A percentile compares a stretch with the other conserved stretches of the same genome.
Conservation (phyloP, 352 stramenopile species). For the Phytophthora melonis region DNA sequence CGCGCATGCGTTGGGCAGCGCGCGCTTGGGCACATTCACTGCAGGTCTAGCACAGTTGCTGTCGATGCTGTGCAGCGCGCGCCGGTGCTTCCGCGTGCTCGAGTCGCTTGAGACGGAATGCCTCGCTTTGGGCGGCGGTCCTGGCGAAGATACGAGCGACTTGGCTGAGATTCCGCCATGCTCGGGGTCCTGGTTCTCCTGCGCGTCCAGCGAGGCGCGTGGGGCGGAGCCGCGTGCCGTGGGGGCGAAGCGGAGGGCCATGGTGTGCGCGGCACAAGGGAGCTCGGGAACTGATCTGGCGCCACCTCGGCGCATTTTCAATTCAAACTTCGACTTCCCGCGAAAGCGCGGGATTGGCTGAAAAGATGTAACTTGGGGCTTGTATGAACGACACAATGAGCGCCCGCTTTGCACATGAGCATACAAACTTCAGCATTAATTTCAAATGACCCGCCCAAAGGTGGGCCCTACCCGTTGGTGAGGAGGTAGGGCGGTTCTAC, state of each 20-base stretch:
- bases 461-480: neutral
- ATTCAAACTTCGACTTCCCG: constrained; percentile 50
- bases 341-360: constrained; percentile 36
- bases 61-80: constrained; percentile 46
- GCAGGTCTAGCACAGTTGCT: constrained; percentile 21
- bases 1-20: constrained; percentile 1
- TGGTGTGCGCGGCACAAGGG: constrained; percentile 17
- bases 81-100: constrained; percentile 14
- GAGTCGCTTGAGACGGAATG: constrained; percentile 5
- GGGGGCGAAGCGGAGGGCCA: constrained; percentile 26
- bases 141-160: constrained; percentile 6
- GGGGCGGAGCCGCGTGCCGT: neutral
- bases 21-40: constrained; percentile 2
- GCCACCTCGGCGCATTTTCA: constrained; percentile 21
- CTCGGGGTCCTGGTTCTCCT: constrained; percentile 47
- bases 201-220: constrained; percentile 14
- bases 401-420: constrained; percentile 14
- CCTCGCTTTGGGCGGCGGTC: constrained; percentile 27
- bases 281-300: constrained; percentile 30
- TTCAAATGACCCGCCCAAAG: constrained; percentile 21
- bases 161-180: constrained; percentile 13
- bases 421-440: constrained; percentile 34
- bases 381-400: neutral
- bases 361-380: constrained; percentile 11
- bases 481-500: constrained; percentile 6